These are phyloP conservation scores for Bromus sterilis DNA, from an alignment of 176 grass and related monocot species.

Conservation along the genomic window DNA sequence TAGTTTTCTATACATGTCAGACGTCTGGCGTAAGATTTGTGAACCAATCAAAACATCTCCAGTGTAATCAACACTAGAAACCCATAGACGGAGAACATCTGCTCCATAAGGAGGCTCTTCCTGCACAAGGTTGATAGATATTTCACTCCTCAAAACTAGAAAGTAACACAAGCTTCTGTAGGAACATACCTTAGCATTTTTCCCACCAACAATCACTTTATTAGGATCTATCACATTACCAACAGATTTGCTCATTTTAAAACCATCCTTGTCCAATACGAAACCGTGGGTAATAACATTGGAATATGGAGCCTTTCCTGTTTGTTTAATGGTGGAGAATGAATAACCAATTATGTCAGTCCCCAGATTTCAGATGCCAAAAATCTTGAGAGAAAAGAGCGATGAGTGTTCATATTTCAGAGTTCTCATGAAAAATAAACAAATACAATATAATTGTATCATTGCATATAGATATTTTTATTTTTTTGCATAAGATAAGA, in stretches of 20 bases:
- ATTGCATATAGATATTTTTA: not conserved
- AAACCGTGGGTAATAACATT: constrained; percentile 95
- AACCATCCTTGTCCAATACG: constrained; percentile 86
- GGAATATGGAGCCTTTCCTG: constrained; percentile 86
- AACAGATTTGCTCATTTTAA: constrained; percentile 99
- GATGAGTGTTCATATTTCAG: not conserved
- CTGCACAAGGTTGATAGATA: constrained; percentile 28
- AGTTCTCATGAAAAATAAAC: constrained; percentile 13
- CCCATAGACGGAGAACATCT: constrained; percentile 95
- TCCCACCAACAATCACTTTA: constrained; percentile 82
- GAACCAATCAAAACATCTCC: constrained; percentile 80
- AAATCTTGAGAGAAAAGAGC: not conserved
- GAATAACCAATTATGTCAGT: not conserved
- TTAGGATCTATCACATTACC: constrained; percentile 86
- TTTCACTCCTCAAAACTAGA: constrained; percentile 17
- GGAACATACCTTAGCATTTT: constrained; percentile 64
- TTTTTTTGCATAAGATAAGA: not conserved
- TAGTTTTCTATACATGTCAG: constrained; percentile 94
- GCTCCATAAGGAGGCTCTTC: constrained; percentile 87
- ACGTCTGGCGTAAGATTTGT: constrained; percentile 80
- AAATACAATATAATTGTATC: not conserved
- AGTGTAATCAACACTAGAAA: constrained; percentile 96
- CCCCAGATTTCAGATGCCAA: not conserved
- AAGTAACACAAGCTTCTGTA: constrained; percentile 8
- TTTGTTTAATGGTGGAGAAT: constrained; percentile 5